A percentile compares a stretch with the other conserved stretches of the same genome.
Conservation (phyloP, 1,284 basidiomycete species). For the Erythrobasidium hasegawianum region DNA sequence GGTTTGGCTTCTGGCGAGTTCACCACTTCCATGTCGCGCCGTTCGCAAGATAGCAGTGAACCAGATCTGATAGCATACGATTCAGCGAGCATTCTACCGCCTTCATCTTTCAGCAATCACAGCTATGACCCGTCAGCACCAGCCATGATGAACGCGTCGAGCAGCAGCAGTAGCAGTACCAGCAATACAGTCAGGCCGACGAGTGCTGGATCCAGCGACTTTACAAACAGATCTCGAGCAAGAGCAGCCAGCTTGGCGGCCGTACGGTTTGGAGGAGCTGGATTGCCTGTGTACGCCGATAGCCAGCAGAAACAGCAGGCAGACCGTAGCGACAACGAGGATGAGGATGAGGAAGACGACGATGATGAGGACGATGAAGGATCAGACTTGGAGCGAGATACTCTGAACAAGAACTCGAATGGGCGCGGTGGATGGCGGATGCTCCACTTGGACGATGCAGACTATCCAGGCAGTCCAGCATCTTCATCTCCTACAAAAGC, state of each 20-base stretch:
- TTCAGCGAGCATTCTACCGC: slow-evolving; percentile 19
- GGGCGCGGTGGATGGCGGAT: slow-evolving; percentile 34
- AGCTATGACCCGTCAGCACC: no score
- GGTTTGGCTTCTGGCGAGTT: no score
- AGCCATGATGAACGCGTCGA: not conserved
- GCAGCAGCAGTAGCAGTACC: not conserved
- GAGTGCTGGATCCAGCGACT: not conserved
- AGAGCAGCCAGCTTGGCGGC: slow-evolving; percentile 22
- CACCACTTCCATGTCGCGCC: slow-evolving; percentile 3
- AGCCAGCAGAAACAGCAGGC: not conserved
- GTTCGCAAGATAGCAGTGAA: slow-evolving; percentile 20
- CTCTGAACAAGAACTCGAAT: slow-evolving; percentile 29
- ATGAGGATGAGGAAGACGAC: slow-evolving; percentile 18
- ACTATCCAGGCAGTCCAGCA: not conserved
- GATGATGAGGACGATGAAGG: slow-evolving; percentile 27
- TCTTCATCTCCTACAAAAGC: not conserved
- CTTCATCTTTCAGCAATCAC: not conserved
- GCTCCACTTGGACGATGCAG: slow-evolving; percentile 11
- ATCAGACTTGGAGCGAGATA: slow-evolving; percentile 25
- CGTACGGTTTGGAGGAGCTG: slow-evolving; percentile 9
- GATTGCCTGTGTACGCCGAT: slow-evolving; percentile 26
- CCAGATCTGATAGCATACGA: slow-evolving; percentile 28
- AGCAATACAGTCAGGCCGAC: not conserved
- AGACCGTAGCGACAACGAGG: not conserved
- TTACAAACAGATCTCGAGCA: slow-evolving; percentile 15